Percentiles rank a stretch among this genome's conserved stretches.
Conservation (phyloP, 2,329 filamentous ascomycete genomes). For the Ophiostoma sp. region DNA sequence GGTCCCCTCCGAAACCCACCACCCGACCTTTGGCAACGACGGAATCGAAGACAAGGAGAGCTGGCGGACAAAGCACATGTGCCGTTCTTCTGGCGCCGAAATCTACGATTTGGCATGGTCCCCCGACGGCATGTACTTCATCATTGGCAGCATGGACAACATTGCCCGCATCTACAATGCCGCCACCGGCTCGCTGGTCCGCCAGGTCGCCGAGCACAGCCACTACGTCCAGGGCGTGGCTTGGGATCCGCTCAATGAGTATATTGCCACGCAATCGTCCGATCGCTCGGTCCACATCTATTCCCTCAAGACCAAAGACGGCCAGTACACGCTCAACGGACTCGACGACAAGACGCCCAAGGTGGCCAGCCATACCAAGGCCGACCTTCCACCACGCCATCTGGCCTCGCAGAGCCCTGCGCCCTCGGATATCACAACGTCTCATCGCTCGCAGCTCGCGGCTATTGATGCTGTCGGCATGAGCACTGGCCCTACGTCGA, state of each 20-base stretch:
- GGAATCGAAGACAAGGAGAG: slow-evolving; percentile 90
- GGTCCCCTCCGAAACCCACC: slow-evolving; percentile 80
- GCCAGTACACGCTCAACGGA: slow-evolving; percentile 75
- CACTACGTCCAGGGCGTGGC: slow-evolving; percentile 98
- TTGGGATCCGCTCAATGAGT: slow-evolving; percentile 98
- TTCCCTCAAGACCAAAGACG: slow-evolving; percentile 92
- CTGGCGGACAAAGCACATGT: slow-evolving; percentile 98
- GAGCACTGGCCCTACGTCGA: slow-evolving; percentile 44
- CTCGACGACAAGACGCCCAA: slow-evolving; percentile 70
- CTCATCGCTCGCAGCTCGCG: slow-evolving; percentile 63
- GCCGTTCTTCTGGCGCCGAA: slow-evolving; percentile 87
- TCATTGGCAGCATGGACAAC: slow-evolving; percentile 99
- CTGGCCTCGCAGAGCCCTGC: slow-evolving; percentile 92
- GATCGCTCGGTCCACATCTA: slow-evolving; percentile 98
- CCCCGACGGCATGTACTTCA: slow-evolving; percentile 93
- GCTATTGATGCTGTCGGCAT: slow-evolving; percentile 52
- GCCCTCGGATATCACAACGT: slow-evolving; percentile 67
- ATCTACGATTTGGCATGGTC: slow-evolving; percentile 99
- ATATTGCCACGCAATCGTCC: slow-evolving; percentile 95
- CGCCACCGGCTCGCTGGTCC: slow-evolving; percentile 66
- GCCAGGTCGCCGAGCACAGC: slow-evolving; percentile 94
- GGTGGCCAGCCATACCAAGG: slow-evolving; percentile 73
- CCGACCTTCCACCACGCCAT: slow-evolving; percentile 87
- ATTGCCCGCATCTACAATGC: slow-evolving; percentile 96
- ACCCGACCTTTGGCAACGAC: slow-evolving; percentile 75